Evolutionary conservation across 73 alveolate genomes (phyloP), one percentile per base, ranked within the genome.

Genomic region (Tetrahymena malaccensis): DNA sequence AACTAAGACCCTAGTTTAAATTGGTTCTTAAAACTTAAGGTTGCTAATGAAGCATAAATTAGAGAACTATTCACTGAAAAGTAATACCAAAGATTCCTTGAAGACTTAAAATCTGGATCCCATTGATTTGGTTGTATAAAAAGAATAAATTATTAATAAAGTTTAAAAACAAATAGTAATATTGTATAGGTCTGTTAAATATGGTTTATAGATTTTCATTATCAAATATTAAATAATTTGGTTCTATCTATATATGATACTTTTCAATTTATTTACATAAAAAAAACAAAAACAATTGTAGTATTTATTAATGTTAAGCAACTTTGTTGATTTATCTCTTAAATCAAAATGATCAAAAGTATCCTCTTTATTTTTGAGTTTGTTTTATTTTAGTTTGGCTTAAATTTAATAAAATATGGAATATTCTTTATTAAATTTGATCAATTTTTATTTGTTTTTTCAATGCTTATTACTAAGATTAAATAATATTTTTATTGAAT

Each of bases 1-100:
- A 98, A 98, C 94, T 85, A 96, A 34, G 94, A 94, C 16, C 97
- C 99, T 10, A 97, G 96, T 35, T 85, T 97, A 31, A 98, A 98
- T 55, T 98, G 99, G 99, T 50, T 98, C 50, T 43, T 95, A 34
- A 93, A 96, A 93, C 43, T 97, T 13, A 97, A 96, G 93, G 93
- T 97, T 43, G 17, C 85, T 43, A 94, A 97, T 94, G 96, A 94
- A 70, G 94, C 93, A n/a, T 98, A 96, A 56, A 37, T 98, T 55
- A 94, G 94, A 43, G 94, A 85, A 17, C 44, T 98, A 10, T 93
- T 94, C 85, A 85, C 56, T 94, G 93, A 94, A 83, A 56, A 85
- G 55, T 94, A 97, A 35, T 96, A 97, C 27, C 50, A 93, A 21
- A 85, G 96, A 97, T 94, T 94, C 95, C 40, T 96, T 94, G 55